Conservation (phyloP, 2,329 filamentous ascomycete species). For the Alternaria novae-zelandiae region DNA sequence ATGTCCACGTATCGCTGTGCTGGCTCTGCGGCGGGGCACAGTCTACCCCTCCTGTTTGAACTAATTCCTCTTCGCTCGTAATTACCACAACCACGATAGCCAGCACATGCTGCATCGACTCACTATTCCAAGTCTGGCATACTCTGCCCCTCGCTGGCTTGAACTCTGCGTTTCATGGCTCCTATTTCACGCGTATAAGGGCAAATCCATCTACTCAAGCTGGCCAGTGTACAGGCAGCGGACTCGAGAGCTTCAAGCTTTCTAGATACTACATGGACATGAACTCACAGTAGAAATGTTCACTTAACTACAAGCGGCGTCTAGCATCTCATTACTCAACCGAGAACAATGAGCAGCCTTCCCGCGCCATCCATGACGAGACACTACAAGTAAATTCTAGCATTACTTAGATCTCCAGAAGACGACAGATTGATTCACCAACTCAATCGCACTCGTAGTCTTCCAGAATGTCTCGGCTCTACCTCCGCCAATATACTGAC, state of each 20-base stretch:
- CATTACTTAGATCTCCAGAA: background rate
- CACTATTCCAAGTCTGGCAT: background rate
- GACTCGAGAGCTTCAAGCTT: background rate
- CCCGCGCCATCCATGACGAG: background rate
- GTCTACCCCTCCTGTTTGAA: background rate
- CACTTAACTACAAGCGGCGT: background rate
- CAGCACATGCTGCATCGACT: background rate
- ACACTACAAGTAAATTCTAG: background rate
- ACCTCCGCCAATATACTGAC: background rate
- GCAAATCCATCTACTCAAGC: background rate
- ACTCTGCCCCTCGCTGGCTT: background rate
- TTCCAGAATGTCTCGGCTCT: background rate
- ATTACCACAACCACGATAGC: background rate
- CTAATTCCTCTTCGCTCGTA: background rate
- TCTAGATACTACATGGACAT: background rate
- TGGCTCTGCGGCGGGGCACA: background rate
- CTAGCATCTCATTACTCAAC: background rate
- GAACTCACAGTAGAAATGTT: fast-evolving
- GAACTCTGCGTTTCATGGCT: background rate
- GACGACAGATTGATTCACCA: background rate
- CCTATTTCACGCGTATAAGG: background rate
- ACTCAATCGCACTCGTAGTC: background rate
- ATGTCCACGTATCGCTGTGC: background rate
- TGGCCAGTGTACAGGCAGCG: background rate
- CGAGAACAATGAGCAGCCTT: background rate